Evolutionary conservation across 352 stramenopile genomes (phyloP), one percentile per base, ranked within the genome.

Genomic region (Aphanomyces euteiches): DNA sequence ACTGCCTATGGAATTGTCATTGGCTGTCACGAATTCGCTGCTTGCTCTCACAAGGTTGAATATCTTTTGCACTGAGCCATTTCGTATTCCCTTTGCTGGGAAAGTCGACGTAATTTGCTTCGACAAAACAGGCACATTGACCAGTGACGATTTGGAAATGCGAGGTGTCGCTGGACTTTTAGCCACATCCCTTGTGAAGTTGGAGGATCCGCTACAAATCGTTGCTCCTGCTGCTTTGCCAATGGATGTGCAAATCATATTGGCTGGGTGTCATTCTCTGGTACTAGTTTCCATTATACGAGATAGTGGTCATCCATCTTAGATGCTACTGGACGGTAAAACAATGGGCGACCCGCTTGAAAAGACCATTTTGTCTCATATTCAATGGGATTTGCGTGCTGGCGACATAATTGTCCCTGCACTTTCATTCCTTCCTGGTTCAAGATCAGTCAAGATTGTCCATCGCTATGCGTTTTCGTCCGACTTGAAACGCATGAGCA

Each of bases 41-140:
- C 73, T 88, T 12, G 79, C 87, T 63, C 79, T 98, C 39, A 87
- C 88, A 12, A 95, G 95, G 73, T 74, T 86, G 60, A 83, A 78
- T 67, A 87, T 98, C 19, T 98, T 92, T 74, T 98, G 94, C 76
- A 98, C 95, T 0, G 96, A 98, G 74, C 91, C 90, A 28, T 98
- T 97, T 73, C 88, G 96, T 6, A 98, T 98, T 67, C 92, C 95
- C 10, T 86, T 96, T 36, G 95, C 93, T 38, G 96, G 95, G 21
- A 87, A 91, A 47, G 81, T 98, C 1, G 80, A 96, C 70, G 74
- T 95, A 4, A 97, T 92, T 75, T 97, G 85, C 71, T 98, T 98
- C 72, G 96, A 98, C 79, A 98, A 98, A 74, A 98, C 95, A 0
- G 96, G 96, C 19, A 98, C 96, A 7, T 78, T 98, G 13, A 98